Conservation (phyloP, 345 rosid genomes). For the Theobroma cacao region DNA sequence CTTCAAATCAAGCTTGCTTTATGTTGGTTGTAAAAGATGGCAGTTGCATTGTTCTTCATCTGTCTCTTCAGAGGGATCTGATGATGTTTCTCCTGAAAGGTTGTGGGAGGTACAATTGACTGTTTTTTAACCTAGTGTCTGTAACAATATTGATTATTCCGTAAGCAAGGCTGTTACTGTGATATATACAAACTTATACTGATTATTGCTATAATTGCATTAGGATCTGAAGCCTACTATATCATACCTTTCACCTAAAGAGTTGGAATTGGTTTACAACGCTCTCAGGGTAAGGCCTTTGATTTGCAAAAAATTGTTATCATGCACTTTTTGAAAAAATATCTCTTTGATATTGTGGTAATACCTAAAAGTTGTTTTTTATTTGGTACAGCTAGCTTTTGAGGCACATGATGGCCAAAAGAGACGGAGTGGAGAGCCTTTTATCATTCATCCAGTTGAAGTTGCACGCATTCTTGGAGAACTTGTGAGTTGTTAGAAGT, state of each 20-base stretch:
- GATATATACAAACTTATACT: neutral
- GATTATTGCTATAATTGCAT: constrained; percentile 9
- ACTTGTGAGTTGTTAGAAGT: constrained; percentile 60
- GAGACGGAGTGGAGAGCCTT: constrained; percentile 98
- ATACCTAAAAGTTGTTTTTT: constrained; percentile 27
- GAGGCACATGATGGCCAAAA: constrained; percentile 97
- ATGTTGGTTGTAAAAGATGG: constrained; percentile 55
- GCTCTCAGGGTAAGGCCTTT: constrained; percentile 66
- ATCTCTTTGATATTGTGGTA: constrained; percentile 11
- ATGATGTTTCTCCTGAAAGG: constrained; percentile 63
- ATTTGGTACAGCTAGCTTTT: constrained; percentile 76
- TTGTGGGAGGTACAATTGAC: constrained; percentile 82
- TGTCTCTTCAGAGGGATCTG: constrained; percentile 35
- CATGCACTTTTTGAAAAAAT: neutral
- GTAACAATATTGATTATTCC: neutral
- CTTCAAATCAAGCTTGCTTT: constrained; percentile 39
- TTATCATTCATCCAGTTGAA: constrained; percentile 96
- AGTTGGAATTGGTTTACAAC: constrained; percentile 73
- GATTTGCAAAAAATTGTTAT: constrained; percentile 6
- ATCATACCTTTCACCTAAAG: constrained; percentile 75
- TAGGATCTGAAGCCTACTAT: constrained; percentile 67
- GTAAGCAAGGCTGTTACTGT: neutral
- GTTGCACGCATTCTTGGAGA: constrained; percentile 97
- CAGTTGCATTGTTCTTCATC: constrained; percentile 44
- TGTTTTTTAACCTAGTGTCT: constrained; percentile 4